These are phyloP conservation scores for Gonium pectorale DNA, from an alignment of 139 green algal species.

Conservation along the genomic window DNA sequence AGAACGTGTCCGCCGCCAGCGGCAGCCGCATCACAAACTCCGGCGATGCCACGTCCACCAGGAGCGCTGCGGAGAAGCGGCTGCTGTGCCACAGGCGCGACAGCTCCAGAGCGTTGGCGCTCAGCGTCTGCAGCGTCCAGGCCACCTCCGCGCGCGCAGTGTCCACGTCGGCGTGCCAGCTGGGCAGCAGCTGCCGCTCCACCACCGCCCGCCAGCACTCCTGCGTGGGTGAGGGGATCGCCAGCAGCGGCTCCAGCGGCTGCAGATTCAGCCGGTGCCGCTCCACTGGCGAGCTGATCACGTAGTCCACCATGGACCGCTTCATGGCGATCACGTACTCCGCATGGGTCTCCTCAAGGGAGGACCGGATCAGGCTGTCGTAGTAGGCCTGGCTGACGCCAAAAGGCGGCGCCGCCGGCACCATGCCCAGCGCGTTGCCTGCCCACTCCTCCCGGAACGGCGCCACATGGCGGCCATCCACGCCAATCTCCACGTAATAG, in stretches of 20 bases:
- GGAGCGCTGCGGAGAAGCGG: slow-evolving; percentile 57
- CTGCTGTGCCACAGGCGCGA: slow-evolving; percentile 68
- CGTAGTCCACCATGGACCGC: slow-evolving; percentile 78
- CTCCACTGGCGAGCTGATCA: slow-evolving; percentile 63
- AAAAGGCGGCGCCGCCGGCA: slow-evolving; percentile 54
- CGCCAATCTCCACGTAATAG: slow-evolving; percentile 78
- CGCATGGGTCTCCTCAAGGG: slow-evolving; percentile 69
- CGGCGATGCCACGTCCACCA: slow-evolving; percentile 64
- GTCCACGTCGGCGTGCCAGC: slow-evolving; percentile 69
- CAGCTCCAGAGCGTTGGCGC: slow-evolving; percentile 78
- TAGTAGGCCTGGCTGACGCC: slow-evolving; percentile 61
- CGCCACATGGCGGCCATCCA: slow-evolving; percentile 65
- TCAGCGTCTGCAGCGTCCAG: slow-evolving; percentile 84
- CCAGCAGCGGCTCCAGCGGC: slow-evolving; percentile 65
- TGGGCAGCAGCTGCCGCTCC: slow-evolving; percentile 53
- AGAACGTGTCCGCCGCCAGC: slow-evolving; percentile 51
- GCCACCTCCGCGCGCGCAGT: slow-evolving; percentile 77
- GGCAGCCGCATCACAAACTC: slow-evolving; percentile 68
- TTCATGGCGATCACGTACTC: slow-evolving; percentile 75
- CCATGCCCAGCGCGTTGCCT: slow-evolving; percentile 67
- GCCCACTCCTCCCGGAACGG: slow-evolving; percentile 73
- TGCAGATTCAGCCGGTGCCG: slow-evolving; percentile 68
- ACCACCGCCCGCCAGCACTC: slow-evolving; percentile 40
- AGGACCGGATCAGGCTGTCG: slow-evolving; percentile 61
- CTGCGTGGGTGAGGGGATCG: slow-evolving; percentile 8